Conservation (phyloP, 2,329 filamentous ascomycete species). For the Nothomitra cinnamomea region DNA sequence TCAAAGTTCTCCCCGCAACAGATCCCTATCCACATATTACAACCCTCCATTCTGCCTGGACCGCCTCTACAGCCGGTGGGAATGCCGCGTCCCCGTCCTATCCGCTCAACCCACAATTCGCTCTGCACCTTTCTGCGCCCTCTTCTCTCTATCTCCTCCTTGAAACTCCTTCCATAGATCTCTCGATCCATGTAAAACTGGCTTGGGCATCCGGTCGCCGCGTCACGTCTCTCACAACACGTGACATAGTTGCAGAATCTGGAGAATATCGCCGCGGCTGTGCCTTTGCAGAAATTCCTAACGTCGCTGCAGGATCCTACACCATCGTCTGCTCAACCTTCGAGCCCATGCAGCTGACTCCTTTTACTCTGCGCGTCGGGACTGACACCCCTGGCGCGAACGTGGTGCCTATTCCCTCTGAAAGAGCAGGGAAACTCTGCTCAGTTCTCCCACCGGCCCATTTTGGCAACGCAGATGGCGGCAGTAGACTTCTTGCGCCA, state of each 20-base stretch:
- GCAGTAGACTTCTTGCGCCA: slow-evolving; percentile 36
- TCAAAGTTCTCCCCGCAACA: slow-evolving; percentile 44
- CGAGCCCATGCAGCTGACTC: slow-evolving; percentile 57
- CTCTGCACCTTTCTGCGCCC: slow-evolving; percentile 37
- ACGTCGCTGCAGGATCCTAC: slow-evolving; percentile 56
- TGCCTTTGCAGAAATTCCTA: slow-evolving; percentile 45
- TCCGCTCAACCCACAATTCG: slow-evolving; percentile 76
- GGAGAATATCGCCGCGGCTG: slow-evolving; percentile 78
- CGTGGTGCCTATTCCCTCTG: slow-evolving; percentile 46
- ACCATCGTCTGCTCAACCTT: slow-evolving; percentile 86
- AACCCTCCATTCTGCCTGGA: slow-evolving; percentile 56
- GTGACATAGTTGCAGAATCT: slow-evolving; percentile 67
- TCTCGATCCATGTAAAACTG: slow-evolving; percentile 71
- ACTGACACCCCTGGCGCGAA: slow-evolving; percentile 35
- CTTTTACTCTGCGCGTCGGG: slow-evolving; percentile 60
- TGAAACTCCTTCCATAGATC: slow-evolving; percentile 44
- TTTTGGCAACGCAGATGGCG: slow-evolving; percentile 26
- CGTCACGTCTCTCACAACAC: slow-evolving; percentile 48
- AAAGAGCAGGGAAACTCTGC: slow-evolving; percentile 58
- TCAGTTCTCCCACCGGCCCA: slow-evolving; percentile 36
- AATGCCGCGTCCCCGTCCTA: slow-evolving; percentile 63
- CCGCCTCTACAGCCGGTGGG: slow-evolving; percentile 62
- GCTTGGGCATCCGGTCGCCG: slow-evolving; percentile 62
- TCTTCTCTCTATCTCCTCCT: slow-evolving; percentile 58
- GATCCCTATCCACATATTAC: slow-evolving; percentile 41